Evolutionary conservation across 2,329 filamentous ascomycete genomes (phyloP), one percentile per base, ranked within the genome.

Genomic region (Sporothrix protearum): DNA sequence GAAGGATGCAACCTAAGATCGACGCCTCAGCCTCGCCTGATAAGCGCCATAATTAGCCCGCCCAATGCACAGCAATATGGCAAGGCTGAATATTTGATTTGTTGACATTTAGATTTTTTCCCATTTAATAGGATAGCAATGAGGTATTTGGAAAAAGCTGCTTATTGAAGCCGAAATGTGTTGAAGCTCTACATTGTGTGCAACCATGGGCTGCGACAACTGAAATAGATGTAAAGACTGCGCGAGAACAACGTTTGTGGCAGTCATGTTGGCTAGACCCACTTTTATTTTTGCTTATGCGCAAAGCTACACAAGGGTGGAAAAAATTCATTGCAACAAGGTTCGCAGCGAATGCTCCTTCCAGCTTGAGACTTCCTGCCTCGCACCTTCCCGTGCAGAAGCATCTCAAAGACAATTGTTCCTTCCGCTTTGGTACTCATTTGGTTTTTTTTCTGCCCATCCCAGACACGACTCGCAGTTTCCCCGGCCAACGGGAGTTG

Each of bases 291-390:
- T 22, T 61, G 22, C 68, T 33, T 28, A 51, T 69, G 68, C 22
- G 30, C 68, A 55, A 69, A 61, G 55, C 68, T 61, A 61, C 68
- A 61, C 39, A 69, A 51, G 8, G 39, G 12, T 7, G 30, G n/a
- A 59, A 69, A 69, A 69, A 69, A 33, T 69, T 59, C 67, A 47
- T 69, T 67, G 28, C 45, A 49, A n/a, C 9, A 8, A 67, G 68
- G 22, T 45, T 55, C 39, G 22, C 45, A 36, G 36, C 39, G 55
- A 42, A 36, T 61, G 68, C 68, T 69, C 53, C 53, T 69, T 61
- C 68, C 42, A 28, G 8, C 28, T 53, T 63, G 19, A 39, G 42
- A 28, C 42, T 36, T 33, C 28, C 4, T 53, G 19, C 10, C 36
- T 63, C 68, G 68, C 45, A 28, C 45, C 68, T 70, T 70, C 68